Evolutionary conservation across 768 basidiomycete species (phyloP), one percentile per base, ranked within the genome.

Genomic region (Harrya chromipes): DNA sequence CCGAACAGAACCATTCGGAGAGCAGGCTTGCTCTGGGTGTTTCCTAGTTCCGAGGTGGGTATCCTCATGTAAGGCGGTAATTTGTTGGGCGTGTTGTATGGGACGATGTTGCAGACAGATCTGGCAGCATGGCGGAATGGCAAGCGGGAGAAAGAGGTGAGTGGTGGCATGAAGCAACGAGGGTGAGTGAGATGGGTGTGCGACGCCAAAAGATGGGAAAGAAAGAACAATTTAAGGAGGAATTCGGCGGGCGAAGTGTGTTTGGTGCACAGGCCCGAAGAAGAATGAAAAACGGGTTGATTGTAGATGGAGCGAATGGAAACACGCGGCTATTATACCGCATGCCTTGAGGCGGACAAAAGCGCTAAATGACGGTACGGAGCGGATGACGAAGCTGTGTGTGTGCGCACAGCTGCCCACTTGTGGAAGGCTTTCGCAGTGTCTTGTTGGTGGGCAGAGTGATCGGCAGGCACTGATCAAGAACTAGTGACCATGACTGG

Each of bases 1-100:
- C 78, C 78, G 58, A 79, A 74, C 67, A 80, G 69, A 53, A 80
- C 62, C 76, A 79, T 78, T 35, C 79, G 66, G 52, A 79, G 50
- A 29, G 40, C 46, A 21, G 64, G 55, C 38, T 46, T 55, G 53
- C 20, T 50, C 67, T 65, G 47, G 56, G 60, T 17, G 64, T 67
- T 37, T 63, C 56, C 36, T 31, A 50, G 44, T 37, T 61, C 53
- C 19, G 53, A 50, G 5, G 47, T 39, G 24, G 54, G 20, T 14
- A 72, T 60, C 60, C 74, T 76, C 43, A 82, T 71, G 55, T 70
- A 76, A 57, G 79, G 74, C 1, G 82, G 78, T 14, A 80, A 55
- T 9, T 78, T 74, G 38, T 71, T 74, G 27, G 61, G 56, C 3
- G 59, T 37, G 46, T 52, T 50, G 35, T 58, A 52, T 1, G 57